Conservation (phyloP, 257 asterid species). For the Oldenlandia corymbosa region DNA sequence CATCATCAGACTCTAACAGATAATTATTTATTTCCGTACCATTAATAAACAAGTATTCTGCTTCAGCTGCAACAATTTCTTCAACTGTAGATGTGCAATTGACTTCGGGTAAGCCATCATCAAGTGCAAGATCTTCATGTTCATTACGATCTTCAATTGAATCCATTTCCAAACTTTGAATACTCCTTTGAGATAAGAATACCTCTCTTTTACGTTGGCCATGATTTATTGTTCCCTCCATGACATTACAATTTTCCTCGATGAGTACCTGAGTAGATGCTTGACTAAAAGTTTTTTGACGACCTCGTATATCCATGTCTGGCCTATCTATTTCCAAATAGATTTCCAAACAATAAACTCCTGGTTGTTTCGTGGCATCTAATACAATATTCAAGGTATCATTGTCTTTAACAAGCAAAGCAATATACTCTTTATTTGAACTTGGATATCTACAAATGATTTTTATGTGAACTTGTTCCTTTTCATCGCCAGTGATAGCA, state of each 20-base stretch:
- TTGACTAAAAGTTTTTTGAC: too few species aligned
- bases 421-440: not conserved
- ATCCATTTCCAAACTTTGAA: too few species aligned
- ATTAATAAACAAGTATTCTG: not conserved
- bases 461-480: not conserved
- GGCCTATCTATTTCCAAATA: not conserved
- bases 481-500: not conserved
- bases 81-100: not conserved
- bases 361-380: not conserved
- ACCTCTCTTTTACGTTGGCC: too few species aligned
- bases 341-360: constrained; percentile 4
- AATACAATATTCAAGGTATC: not conserved
- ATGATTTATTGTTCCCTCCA: too few species aligned
- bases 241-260: too few species aligned
- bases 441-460: constrained; percentile 5
- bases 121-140: not conserved
- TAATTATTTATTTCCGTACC: not conserved
- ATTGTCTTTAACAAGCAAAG: not conserved
- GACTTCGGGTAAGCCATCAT: not conserved
- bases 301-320: not conserved
- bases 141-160: not conserved
- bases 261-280: too few species aligned
- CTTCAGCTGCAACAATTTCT: not conserved
- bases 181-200: too few species aligned
- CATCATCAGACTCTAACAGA: not conserved